A percentile compares a stretch with the other conserved stretches of the same genome.
phyloP scores from a whole-genome alignment of 345 rosid species.

The Aquilaria malaccensis region DNA sequence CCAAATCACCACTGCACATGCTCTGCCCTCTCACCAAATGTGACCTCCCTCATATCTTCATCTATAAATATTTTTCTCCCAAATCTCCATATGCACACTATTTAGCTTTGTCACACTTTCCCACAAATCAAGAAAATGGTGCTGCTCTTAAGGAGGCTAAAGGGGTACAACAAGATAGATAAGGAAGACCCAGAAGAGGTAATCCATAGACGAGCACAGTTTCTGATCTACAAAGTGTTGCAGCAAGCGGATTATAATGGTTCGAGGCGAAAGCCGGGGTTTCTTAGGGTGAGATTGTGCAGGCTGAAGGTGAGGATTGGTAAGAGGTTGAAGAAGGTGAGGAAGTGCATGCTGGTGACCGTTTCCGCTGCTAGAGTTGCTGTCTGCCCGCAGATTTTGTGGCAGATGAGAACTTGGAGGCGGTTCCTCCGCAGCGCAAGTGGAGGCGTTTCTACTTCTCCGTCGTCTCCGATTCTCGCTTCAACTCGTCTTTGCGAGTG shows the following conservation, averaged over 20 bases:
- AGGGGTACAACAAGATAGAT: conserved; percentile 48
- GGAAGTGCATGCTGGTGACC: conserved; percentile 34
- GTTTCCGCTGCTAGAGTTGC: conserved; percentile 22
- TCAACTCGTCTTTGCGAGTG: too few species aligned
- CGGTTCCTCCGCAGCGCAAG: conserved; percentile 27
- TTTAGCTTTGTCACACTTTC: background rate
- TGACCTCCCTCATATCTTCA: conserved; percentile 2
- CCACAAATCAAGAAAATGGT: conserved; percentile 25
- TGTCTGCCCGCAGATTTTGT: conserved; percentile 18
- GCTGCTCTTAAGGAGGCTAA: conserved; percentile 18
- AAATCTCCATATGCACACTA: background rate
- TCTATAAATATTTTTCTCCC: conserved; percentile 26
- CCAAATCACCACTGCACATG: conserved; percentile 32
- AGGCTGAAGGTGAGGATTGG: conserved; percentile 64
- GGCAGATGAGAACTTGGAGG: conserved; percentile 29
- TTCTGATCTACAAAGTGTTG: conserved; percentile 64
- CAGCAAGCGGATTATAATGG: conserved; percentile 32
- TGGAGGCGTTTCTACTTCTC: conserved; percentile 28
- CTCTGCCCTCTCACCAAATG: conserved; percentile 23
- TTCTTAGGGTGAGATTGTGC: conserved; percentile 41
- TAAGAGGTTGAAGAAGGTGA: conserved; percentile 45
- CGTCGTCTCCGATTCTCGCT: conserved; percentile 13
- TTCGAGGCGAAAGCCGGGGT: conserved; percentile 33
- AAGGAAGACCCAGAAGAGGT: conserved; percentile 65
- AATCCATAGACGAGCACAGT: conserved; percentile 49